phyloP scores from a whole-genome alignment of 2,329 filamentous ascomycete species.

The Dothideomycetes sp. region DNA sequence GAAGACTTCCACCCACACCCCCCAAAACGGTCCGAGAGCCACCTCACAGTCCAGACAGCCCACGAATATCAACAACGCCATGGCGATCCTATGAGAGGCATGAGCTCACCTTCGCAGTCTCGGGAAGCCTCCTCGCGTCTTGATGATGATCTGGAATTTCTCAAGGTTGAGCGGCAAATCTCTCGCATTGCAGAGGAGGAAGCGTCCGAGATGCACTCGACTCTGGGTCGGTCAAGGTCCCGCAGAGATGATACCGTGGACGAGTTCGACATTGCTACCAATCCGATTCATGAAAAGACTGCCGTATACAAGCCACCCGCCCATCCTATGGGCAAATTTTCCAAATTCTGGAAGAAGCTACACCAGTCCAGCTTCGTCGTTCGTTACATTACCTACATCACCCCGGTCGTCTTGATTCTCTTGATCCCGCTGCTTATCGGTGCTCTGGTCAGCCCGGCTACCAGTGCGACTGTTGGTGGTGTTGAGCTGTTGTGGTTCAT shows the following conservation, averaged over 20 bases:
- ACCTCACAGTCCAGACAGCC: too few species aligned
- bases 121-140: constrained; percentile 51
- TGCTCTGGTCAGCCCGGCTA: constrained; percentile 42
- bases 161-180: constrained; percentile 53
- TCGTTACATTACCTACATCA: constrained; percentile 62
- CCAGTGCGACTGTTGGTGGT: constrained; percentile 49
- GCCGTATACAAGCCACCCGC: constrained; percentile 54
- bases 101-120: constrained; percentile 41
- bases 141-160: constrained; percentile 54
- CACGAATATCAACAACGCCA: constrained; percentile 31
- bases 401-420: constrained; percentile 52
- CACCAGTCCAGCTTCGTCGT: constrained; percentile 56
- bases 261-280: constrained; percentile 57
- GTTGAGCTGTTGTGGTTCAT: constrained; percentile 82
- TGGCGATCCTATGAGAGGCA: too few species aligned
- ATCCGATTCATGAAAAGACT: constrained; percentile 56
- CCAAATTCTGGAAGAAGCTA: constrained; percentile 52
- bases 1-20: constrained; percentile 3
- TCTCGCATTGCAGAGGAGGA: constrained; percentile 30
- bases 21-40: too few species aligned
- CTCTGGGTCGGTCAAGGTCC: constrained; percentile 42
- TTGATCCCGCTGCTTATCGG: constrained; percentile 59
- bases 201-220: constrained; percentile 28
- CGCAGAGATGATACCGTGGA: constrained; percentile 46
- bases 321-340: constrained; percentile 49